A percentile compares a stretch with the other conserved stretches of the same genome.
Conservation (phyloP, 495 filamentous ascomycete genomes). For the Umbilicaria muhlenbergii region DNA sequence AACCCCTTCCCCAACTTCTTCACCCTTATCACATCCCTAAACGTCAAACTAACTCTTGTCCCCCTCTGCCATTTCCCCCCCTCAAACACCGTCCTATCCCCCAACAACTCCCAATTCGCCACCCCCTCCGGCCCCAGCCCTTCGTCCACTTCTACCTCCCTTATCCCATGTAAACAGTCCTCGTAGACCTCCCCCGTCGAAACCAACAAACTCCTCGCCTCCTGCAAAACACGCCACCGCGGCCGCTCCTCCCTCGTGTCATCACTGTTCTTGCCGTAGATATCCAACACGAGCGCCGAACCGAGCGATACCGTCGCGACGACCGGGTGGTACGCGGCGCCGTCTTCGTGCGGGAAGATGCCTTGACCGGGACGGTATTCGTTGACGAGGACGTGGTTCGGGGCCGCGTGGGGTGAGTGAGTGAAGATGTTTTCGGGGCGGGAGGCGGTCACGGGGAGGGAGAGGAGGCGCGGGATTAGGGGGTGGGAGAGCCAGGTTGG, state of each 20-base stretch:
- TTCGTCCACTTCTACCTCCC: constrained; percentile 41
- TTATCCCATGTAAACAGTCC: constrained; percentile 64
- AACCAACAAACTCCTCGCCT: constrained; percentile 68
- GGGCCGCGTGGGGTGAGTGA: constrained; percentile 51
- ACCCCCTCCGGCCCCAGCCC: constrained; percentile 45
- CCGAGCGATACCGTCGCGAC: constrained; percentile 86
- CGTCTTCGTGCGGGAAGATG: constrained; percentile 96
- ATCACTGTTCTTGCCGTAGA: constrained; percentile 44
- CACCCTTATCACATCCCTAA: constrained; percentile 82
- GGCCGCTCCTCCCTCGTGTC: constrained; percentile 24
- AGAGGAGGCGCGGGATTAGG: constrained; percentile 49
- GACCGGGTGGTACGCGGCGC: constrained; percentile 66
- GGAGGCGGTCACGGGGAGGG: constrained; percentile 21
- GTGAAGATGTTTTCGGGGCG: constrained; percentile 40
- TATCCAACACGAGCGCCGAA: constrained; percentile 57
- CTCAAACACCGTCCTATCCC: constrained; percentile 38
- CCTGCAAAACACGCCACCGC: constrained; percentile 64
- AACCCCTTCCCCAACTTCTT: constrained; percentile 56
- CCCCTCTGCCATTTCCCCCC: constrained; percentile 43
- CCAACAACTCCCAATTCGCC: constrained; percentile 71
- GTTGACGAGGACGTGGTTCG: constrained; percentile 90
- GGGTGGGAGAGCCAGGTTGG: constrained; percentile 64
- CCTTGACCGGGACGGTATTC: constrained; percentile 80
- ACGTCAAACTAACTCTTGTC: constrained; percentile 75
- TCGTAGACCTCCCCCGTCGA: constrained; percentile 54